Percentiles rank a stretch among this genome's conserved stretches.
Evolutionary conservation across 371 early-diverging fungal genomes (phyloP).

Genomic region (Circinella minor): DNA sequence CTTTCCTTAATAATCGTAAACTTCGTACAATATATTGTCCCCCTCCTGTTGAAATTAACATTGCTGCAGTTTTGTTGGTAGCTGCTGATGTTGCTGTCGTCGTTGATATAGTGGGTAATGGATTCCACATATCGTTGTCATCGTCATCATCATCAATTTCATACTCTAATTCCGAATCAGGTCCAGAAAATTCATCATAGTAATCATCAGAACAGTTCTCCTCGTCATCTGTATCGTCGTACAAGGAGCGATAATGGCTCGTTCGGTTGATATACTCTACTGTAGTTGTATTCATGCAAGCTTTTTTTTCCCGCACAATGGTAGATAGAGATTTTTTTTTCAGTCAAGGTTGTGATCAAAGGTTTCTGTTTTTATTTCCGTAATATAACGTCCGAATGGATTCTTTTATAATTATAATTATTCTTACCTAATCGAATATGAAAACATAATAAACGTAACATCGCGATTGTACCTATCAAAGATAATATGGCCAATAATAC

Average conservation of each 20-base stretch:
- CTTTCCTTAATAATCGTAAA: slow-evolving; percentile 1
- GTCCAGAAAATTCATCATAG: slow-evolving; percentile 14
- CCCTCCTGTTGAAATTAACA: slow-evolving; percentile 5
- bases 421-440: slow-evolving; percentile 53
- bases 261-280: slow-evolving; percentile 51
- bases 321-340: too few relatives aligned
- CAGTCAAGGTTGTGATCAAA: too few relatives aligned
- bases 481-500: slow-evolving; percentile 29
- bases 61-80: background rate
- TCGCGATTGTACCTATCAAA: slow-evolving; percentile 33
- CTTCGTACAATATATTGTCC: slow-evolving; percentile 1
- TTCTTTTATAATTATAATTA: background rate
- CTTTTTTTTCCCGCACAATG: slow-evolving; percentile 11
- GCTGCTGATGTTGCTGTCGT: background rate
- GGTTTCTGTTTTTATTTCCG: too few relatives aligned
- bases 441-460: slow-evolving; percentile 46
- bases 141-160: slow-evolving; percentile 1
- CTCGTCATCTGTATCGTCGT: slow-evolving; percentile 27
- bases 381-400: background rate
- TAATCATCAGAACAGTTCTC: slow-evolving; percentile 22
- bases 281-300: slow-evolving; percentile 50
- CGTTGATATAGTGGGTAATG: background rate
- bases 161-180: slow-evolving; percentile 1
- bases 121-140: background rate
- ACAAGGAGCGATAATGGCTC: slow-evolving; percentile 10